phyloP scores from a whole-genome alignment of 169 alveolate genomes.

The Plasmodium berghei region DNA sequence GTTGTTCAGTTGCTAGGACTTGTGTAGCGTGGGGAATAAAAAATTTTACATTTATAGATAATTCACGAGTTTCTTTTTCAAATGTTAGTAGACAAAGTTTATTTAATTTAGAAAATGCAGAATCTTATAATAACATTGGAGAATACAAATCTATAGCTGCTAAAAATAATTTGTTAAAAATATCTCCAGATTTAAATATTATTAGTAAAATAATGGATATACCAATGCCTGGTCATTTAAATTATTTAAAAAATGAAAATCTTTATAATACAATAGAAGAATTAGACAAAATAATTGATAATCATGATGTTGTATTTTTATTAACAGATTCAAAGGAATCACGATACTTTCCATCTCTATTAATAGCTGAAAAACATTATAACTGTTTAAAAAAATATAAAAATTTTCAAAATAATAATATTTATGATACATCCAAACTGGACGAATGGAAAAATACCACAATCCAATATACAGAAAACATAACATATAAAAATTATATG shows the following conservation, averaged over 20 bases:
- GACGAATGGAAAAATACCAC: too few relatives aligned
- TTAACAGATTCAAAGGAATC: constrained; percentile 86
- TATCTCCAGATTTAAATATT: constrained; percentile 80
- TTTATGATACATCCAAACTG: too few relatives aligned
- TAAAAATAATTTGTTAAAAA: constrained; percentile 67
- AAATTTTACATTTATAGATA: constrained; percentile 77
- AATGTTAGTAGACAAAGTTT: constrained; percentile 81
- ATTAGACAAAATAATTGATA: constrained; percentile 55
- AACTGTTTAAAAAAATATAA: constrained; percentile 17
- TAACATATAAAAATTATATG: not conserved
- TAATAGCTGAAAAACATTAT: constrained; percentile 74
- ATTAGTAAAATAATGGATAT: constrained; percentile 66
- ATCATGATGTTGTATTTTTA: constrained; percentile 81
- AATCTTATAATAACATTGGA: constrained; percentile 16
- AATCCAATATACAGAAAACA: not conserved
- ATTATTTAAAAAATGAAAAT: constrained; percentile 45
- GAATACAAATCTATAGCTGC: constrained; percentile 80
- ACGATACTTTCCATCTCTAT: constrained; percentile 83
- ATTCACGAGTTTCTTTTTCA: constrained; percentile 78
- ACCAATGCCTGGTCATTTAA: constrained; percentile 85
- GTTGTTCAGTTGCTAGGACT: constrained; percentile 81
- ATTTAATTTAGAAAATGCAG: constrained; percentile 59
- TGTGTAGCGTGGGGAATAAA: constrained; percentile 84
- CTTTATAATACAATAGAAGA: constrained; percentile 24
- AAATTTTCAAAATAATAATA: not conserved